Percentiles rank a stretch among this genome's conserved stretches.
Conservation (phyloP, 768 basidiomycete species). For the Nidularia sp. region DNA sequence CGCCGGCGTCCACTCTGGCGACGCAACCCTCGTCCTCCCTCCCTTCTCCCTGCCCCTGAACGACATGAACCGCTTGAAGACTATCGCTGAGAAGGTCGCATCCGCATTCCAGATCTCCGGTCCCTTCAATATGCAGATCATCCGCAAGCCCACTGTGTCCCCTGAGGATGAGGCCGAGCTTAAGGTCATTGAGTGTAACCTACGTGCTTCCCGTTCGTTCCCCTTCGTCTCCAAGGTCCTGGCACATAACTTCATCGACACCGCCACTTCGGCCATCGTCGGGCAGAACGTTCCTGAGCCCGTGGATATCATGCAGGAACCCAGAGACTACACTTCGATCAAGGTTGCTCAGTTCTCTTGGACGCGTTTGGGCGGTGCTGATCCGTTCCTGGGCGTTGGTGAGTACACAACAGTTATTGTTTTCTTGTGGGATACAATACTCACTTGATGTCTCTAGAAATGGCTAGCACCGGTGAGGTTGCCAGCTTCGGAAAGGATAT, state of each 20-base stretch:
- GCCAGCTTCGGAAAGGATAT: constrained; percentile 93
- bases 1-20: constrained; percentile 97
- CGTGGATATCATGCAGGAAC: constrained; percentile 85
- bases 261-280: no score
- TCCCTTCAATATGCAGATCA: constrained; percentile 99
- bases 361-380: constrained; percentile 93
- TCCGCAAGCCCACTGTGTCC: constrained; percentile 67
- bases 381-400: constrained; percentile 96
- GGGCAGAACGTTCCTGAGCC: constrained; percentile 68
- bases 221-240: constrained; percentile 77
- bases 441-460: constrained; percentile 49
- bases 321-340: constrained; percentile 89
- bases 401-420: constrained; percentile 22
- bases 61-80: constrained; percentile 88
- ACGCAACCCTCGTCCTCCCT: constrained; percentile 95
- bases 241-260: no score
- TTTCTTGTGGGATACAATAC: not conserved
- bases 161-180: constrained; percentile 57
- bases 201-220: constrained; percentile 97
- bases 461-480: constrained; percentile 98
- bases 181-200: constrained; percentile 98
- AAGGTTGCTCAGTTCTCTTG: constrained; percentile 99
- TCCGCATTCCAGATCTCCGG: constrained; percentile 94
- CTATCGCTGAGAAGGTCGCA: constrained; percentile 93
- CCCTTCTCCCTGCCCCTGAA: constrained; percentile 74